phyloP scores from a whole-genome alignment of 495 filamentous ascomycete genomes.

The Cairneyella variabilis region DNA sequence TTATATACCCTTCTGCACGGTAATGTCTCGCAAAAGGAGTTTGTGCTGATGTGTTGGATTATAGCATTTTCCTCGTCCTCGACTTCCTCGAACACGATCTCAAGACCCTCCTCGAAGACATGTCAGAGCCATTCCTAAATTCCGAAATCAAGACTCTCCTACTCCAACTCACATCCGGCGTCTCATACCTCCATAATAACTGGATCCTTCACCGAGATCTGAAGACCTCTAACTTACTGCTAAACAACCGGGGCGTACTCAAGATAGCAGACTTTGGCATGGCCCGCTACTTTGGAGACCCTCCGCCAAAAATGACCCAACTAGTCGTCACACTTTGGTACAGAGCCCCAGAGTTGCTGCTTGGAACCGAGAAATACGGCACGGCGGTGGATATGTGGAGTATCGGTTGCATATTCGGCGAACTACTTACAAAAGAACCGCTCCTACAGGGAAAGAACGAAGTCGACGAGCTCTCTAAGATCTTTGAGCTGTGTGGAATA shows the following conservation, averaged over 20 bases:
- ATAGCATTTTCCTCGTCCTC: slow-evolving; percentile 90
- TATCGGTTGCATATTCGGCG: slow-evolving; percentile 93
- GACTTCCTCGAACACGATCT: slow-evolving; percentile 98
- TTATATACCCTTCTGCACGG: neutral
- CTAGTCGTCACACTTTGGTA: slow-evolving; percentile 98
- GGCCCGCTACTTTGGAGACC: slow-evolving; percentile 85
- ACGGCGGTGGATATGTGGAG: slow-evolving; percentile 89
- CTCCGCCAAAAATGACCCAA: slow-evolving; percentile 79
- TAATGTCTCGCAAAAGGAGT: too few relatives aligned
- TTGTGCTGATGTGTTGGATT: too few relatives aligned
- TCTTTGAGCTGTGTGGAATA: slow-evolving; percentile 88
- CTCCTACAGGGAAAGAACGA: slow-evolving; percentile 91
- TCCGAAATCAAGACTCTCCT: slow-evolving; percentile 93
- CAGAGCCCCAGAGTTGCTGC: slow-evolving; percentile 82
- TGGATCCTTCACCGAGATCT: slow-evolving; percentile 97
- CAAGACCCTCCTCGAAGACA: slow-evolving; percentile 87
- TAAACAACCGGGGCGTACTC: slow-evolving; percentile 92
- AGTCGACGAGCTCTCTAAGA: slow-evolving; percentile 71
- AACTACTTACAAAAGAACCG: slow-evolving; percentile 79
- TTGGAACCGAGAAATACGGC: slow-evolving; percentile 76
- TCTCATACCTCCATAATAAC: slow-evolving; percentile 80
- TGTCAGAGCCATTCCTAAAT: slow-evolving; percentile 88
- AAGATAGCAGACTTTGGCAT: slow-evolving; percentile 98
- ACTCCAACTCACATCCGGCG: slow-evolving; percentile 74
- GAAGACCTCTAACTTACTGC: slow-evolving; percentile 92